Evolutionary conservation across 2,329 filamentous ascomycete genomes (phyloP), one percentile per base, ranked within the genome.

Genomic region (Coleophoma eucalyptorum): DNA sequence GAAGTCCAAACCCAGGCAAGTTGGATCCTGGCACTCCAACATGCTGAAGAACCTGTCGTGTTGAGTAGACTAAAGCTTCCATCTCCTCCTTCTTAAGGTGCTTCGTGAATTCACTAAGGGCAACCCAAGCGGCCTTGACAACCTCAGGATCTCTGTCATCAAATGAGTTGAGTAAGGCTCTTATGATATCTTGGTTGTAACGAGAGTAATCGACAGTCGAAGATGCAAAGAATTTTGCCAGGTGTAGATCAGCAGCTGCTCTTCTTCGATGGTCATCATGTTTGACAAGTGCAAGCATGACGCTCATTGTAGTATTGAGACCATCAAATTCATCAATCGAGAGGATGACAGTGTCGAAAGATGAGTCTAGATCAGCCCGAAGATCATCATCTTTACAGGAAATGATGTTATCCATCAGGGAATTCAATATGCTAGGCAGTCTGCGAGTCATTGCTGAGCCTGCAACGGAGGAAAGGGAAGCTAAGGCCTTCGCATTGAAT

Each of bases 311-410:
- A 8, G 89, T 94, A 67, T 97, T 97, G 34, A 99, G 79, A 47
- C 95, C 94, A 70, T 99, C 94, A 60, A 84, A 96, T 68, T 97
- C 94, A 67, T 99, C 94, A 53, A 97, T 91, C 18, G 92, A 96
- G 46, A 93, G 75, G 52, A 99, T 79, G 5, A 99, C 90, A 0
- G 89, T 89, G 66, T 97, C 90, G 62, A 99, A 94, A 0, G 94
- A 88, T 46, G 75, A 73, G 59, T 89, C 83, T 11, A 99, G 78
- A 55, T 97, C 92, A 40, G 70, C 70, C 21, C 78, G 81, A 34
- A 96, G 82, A 7, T 73, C 72, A n/a, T 89, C 86, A 50, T 97
- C 89, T 56, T 84, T 83, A 65, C 81, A 83, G 50, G 80, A 78
- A 53, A 97, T 84, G 46, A 96, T 89, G 59, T 91, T 95, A 67